Percentiles rank a stretch among this genome's conserved stretches.
Conservation (phyloP, 148 eudicot species). For the Rhododendron simsii region DNA sequence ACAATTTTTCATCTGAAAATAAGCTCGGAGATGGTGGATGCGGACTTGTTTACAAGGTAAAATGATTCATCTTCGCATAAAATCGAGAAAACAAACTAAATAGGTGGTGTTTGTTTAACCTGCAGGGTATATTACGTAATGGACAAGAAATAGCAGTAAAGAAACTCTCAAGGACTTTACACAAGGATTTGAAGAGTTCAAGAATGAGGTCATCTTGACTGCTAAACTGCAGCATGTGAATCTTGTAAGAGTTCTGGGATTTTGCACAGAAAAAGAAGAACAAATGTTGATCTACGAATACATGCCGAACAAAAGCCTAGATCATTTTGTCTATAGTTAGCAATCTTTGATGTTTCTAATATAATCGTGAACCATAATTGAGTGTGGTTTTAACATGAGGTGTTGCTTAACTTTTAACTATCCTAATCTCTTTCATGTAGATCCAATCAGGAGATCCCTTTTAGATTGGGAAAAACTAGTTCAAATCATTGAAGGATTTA, state of each 20-base stretch:
- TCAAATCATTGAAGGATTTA: no score
- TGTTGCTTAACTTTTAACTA: background rate
- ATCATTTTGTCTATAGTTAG: conserved; percentile 31
- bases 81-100: background rate
- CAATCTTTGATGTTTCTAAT: background rate
- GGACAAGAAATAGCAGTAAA: conserved; percentile 30
- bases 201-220: background rate
- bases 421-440: background rate
- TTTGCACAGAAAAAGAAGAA: conserved; percentile 32
- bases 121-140: conserved; percentile 25
- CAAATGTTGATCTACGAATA: conserved; percentile 14
- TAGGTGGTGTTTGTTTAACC: background rate
- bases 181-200: conserved; percentile 38
- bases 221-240: conserved; percentile 27
- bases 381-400: background rate
- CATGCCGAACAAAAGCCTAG: conserved; percentile 12
- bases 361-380: background rate
- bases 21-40: conserved; percentile 48
- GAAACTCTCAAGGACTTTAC: conserved; percentile 7
- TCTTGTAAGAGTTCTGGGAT: conserved; percentile 30
- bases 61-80: background rate
- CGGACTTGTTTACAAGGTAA: conserved; percentile 22
- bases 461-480: no score
- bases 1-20: conserved; percentile 23
- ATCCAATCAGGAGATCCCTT: no score